Evolutionary conservation across 257 asterid species (phyloP).

Genomic region (Penstemon davidsonii): DNA sequence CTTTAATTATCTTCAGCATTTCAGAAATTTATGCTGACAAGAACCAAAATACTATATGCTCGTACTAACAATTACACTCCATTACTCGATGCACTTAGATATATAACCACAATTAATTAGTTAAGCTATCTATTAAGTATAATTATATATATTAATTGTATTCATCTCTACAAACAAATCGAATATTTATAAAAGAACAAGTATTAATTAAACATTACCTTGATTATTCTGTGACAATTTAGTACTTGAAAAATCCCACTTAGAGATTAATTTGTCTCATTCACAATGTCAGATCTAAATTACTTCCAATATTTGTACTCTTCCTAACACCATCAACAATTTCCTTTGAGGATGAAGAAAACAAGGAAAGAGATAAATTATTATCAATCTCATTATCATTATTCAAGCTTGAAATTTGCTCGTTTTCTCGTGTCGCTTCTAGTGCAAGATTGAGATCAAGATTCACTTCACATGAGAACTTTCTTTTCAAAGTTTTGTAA

Average conservation of each 20-base stretch:
- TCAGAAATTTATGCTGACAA: too few relatives aligned
- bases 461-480: conserved; percentile 35
- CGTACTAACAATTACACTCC: conserved; percentile 24
- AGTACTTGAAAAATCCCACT: conserved; percentile 78
- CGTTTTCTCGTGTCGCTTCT: conserved; percentile 33
- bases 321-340: conserved; percentile 22
- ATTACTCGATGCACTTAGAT: conserved; percentile 30
- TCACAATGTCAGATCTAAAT: conserved; percentile 84
- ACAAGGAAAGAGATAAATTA: conserved; percentile 60
- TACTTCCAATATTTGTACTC: conserved; percentile 39
- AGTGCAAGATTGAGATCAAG: conserved; percentile 74
- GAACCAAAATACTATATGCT: conserved; percentile 18
- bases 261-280: conserved; percentile 46
- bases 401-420: conserved; percentile 23
- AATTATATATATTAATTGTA: neutral
- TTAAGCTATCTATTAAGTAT: conserved; percentile 16
- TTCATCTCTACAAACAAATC: conserved; percentile 40
- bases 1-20: too few relatives aligned
- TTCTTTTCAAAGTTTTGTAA: conserved; percentile 40
- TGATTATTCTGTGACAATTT: conserved; percentile 33
- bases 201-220: conserved; percentile 38
- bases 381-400: conserved; percentile 39
- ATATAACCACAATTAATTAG: conserved; percentile 15
- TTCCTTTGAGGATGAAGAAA: conserved; percentile 43
- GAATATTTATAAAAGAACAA: conserved; percentile 30